Percentiles rank a stretch among this genome's conserved stretches.
These are phyloP conservation scores for Phialophora tarda DNA, from an alignment of 2,329 filamentous ascomycete genomes.

Conservation along the genomic window DNA sequence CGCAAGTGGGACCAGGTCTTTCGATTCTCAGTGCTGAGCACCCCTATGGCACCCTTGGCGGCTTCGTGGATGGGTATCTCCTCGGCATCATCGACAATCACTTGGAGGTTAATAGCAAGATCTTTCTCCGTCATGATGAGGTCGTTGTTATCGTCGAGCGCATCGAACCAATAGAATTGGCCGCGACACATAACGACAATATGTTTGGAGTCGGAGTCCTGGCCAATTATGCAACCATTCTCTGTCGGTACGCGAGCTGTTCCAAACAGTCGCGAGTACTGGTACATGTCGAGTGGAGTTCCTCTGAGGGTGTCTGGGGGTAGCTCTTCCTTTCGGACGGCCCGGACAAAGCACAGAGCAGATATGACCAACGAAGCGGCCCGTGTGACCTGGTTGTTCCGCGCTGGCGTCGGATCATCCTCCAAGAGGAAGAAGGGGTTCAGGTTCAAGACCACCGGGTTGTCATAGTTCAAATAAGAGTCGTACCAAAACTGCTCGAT, in stretches of 20 bases:
- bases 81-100: constrained; percentile 87
- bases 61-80: constrained; percentile 91
- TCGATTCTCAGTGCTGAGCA: constrained; percentile 93
- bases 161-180: constrained; percentile 99
- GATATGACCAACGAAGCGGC: constrained; percentile 92
- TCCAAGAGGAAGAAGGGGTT: constrained; percentile 98
- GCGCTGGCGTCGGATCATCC: constrained; percentile 93
- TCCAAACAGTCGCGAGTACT: constrained; percentile 93
- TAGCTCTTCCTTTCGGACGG: constrained; percentile 89
- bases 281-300: constrained; percentile 93
- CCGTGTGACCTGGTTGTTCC: constrained; percentile 94
- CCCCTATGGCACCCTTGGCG: constrained; percentile 91
- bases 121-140: constrained; percentile 97
- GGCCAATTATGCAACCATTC: constrained; percentile 92
- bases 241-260: constrained; percentile 93
- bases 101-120: constrained; percentile 85
- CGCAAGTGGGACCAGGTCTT: constrained; percentile 93
- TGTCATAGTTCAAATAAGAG: constrained; percentile 97
- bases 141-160: constrained; percentile 91
- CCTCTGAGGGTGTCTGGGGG: constrained; percentile 85
- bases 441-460: constrained; percentile 93
- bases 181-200: constrained; percentile 91
- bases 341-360: constrained; percentile 87
- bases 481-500: constrained; percentile 99
- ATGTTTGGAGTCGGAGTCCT: constrained; percentile 91